Evolutionary conservation across 2,329 filamentous ascomycete genomes (phyloP), one percentile per base, ranked within the genome.

Genomic region (Xylaria sp.): DNA sequence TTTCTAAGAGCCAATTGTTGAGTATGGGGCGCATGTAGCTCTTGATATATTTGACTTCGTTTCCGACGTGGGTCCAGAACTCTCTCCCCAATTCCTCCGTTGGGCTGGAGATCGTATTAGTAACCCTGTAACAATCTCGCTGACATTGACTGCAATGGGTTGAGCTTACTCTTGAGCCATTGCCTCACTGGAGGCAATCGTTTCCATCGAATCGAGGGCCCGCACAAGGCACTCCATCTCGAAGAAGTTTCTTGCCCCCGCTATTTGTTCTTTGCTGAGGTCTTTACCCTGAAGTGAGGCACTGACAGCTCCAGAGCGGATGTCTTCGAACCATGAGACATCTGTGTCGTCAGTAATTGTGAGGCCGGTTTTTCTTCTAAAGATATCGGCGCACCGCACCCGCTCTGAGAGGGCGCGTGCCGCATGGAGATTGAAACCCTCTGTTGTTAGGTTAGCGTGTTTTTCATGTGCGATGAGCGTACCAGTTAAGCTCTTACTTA

Each of bases 181-280:
- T 50, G 86, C 83, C 64, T 85, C 86, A 58, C 87, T 76, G 0
- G 87, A 85, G 16, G 88, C 87, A 68, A 92, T 87, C 1, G 87
- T 89, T 78, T 94, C 91, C 72, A 94, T 84, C 25, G 84, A 83
- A 78, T 93, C 90, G 50, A 94, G 84, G 3, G 86, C 87, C 60
- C 85, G 84, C 53, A 91, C 86, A 32, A 94, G 82, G 66, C 85
- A 84, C 79, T 94, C 92, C 55, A 94, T 83, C 72, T 93, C 91
- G 70, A 87, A 87, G 79, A 90, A 90, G 55, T 86, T 89, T 65
- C 87, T 85, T 5, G 90, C 89, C 68, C 81, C 81, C 53, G 84
- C 77, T 21, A 90, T 78, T 63, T 84, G 79, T 55, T 83, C 80
- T 63, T 78, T 72, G 75, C 79, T 71, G 71, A 82, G 64, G 72